Conservation (phyloP, 768 basidiomycete genomes). For the Serendipita sp. region DNA sequence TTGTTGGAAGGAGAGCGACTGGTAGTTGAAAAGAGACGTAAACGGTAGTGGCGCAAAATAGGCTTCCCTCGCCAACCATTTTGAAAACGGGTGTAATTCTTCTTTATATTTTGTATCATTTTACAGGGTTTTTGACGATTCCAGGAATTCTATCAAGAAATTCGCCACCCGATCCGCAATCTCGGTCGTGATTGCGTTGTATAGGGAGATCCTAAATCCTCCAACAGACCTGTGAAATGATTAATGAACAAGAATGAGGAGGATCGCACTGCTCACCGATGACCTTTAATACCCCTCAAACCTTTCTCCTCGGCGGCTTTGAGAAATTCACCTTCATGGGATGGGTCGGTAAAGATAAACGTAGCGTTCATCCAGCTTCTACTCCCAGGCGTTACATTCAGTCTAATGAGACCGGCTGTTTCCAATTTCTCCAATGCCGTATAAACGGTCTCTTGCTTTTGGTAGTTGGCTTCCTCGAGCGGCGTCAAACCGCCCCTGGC, state of each 20-base stretch:
- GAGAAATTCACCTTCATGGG: slow-evolving; percentile 50
- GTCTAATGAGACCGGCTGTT: slow-evolving; percentile 47
- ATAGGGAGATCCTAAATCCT: slow-evolving; percentile 66
- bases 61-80: too few relatives aligned
- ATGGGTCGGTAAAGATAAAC: slow-evolving; percentile 54
- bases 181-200: slow-evolving; percentile 75
- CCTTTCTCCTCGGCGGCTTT: slow-evolving; percentile 62
- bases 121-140: neutral
- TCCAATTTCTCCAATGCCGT: slow-evolving; percentile 53
- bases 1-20: neutral
- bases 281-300: slow-evolving; percentile 82
- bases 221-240: slow-evolving; percentile 35
- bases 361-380: slow-evolving; percentile 95
- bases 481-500: slow-evolving; percentile 48
- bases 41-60: too few relatives aligned
- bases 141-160: slow-evolving; percentile 25
- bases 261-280: slow-evolving; percentile 37
- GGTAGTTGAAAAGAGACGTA: too few relatives aligned
- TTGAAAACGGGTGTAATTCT: too few relatives aligned
- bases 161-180: slow-evolving; percentile 37
- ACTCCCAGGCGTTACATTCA: slow-evolving; percentile 57
- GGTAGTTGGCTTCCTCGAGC: slow-evolving; percentile 47
- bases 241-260: neutral
- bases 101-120: neutral
- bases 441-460: slow-evolving; percentile 71